Percentiles rank a stretch among this genome's conserved stretches.
Conservation (phyloP, 2,329 filamentous ascomycete species). For the Penicillium verrucosum region DNA sequence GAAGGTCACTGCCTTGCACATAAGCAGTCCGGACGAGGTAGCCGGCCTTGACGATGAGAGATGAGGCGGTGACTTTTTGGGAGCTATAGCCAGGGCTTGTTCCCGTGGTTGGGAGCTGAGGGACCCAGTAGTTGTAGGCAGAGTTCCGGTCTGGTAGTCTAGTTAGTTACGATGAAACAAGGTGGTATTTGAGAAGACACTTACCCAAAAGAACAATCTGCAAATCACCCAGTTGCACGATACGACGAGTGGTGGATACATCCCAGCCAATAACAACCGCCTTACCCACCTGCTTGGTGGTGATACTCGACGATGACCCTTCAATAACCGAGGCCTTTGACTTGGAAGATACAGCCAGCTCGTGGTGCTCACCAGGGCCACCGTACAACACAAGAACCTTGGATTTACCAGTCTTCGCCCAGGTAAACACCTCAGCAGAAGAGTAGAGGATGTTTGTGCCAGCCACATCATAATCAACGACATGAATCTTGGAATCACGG, state of each 20-base stretch:
- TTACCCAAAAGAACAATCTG: conserved; percentile 55
- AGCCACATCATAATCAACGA: conserved; percentile 42
- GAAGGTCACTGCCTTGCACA: conserved; percentile 55
- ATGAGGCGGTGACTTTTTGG: conserved; percentile 28
- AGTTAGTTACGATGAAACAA: conserved; percentile 10
- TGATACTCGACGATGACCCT: conserved; percentile 32
- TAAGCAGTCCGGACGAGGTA: conserved; percentile 50
- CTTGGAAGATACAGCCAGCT: conserved; percentile 36
- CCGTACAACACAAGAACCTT: conserved; percentile 48
- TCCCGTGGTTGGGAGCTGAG: conserved; percentile 33
- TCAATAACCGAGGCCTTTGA: conserved; percentile 30
- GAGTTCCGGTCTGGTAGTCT: conserved; percentile 49
- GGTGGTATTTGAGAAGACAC: conserved; percentile 9
- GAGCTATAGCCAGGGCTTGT: conserved; percentile 32
- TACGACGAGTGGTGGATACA: conserved; percentile 48
- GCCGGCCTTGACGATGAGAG: conserved; percentile 43
- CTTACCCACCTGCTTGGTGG: conserved; percentile 28
- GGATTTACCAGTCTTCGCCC: conserved; percentile 58
- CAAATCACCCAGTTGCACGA: conserved; percentile 43
- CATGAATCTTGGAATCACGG: conserved; percentile 46
- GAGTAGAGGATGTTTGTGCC: conserved; percentile 44
- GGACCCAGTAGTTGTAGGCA: conserved; percentile 47
- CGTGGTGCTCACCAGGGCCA: conserved; percentile 40
- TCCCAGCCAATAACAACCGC: conserved; percentile 50
- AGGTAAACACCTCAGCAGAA: conserved; percentile 46